Evolutionary conservation across 257 asterid genomes (phyloP).

Genomic region (Plantago major): DNA sequence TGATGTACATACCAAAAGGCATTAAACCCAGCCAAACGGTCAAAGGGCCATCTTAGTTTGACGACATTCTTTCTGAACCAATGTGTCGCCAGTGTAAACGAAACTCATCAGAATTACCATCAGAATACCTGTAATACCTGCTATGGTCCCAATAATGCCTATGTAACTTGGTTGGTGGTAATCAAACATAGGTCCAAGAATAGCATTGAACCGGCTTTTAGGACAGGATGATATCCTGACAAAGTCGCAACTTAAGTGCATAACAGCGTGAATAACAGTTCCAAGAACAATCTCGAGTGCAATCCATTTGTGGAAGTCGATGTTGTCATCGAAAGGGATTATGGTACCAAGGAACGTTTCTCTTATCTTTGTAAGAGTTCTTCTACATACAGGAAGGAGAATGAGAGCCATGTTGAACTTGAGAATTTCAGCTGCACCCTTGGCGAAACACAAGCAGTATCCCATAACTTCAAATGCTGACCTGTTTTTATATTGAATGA

Average conservation of each 20-base stretch:
- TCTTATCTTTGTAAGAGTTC: conserved; percentile 65
- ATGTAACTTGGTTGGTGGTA: conserved; percentile 57
- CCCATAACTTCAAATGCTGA: conserved; percentile 66
- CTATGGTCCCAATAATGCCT: conserved; percentile 33
- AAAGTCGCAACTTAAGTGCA: conserved; percentile 61
- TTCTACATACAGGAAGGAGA: conserved; percentile 76
- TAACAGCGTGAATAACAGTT: conserved; percentile 30
- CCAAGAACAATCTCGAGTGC: conserved; percentile 49
- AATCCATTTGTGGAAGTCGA: conserved; percentile 76
- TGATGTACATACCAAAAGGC: conserved; percentile 96
- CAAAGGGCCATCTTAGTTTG: conserved; percentile 58
- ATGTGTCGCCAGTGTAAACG: conserved; percentile 62
- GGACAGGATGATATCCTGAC: conserved; percentile 59
- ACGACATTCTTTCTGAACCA: conserved; percentile 69
- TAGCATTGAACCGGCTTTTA: conserved; percentile 28
- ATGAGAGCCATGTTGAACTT: conserved; percentile 88
- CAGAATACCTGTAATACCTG: conserved; percentile 57
- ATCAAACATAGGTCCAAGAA: conserved; percentile 44
- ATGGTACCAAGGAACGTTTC: conserved; percentile 60
- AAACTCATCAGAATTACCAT: conserved; percentile 53
- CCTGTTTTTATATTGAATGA: conserved; percentile 36
- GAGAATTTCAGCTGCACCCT: conserved; percentile 68
- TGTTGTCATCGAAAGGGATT: conserved; percentile 82
- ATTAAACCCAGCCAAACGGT: conserved; percentile 75
- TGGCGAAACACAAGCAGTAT: conserved; percentile 69